Base-by-base conservation (phyloP, 208 protist species). In the Wallacemonas sp. region DNA sequence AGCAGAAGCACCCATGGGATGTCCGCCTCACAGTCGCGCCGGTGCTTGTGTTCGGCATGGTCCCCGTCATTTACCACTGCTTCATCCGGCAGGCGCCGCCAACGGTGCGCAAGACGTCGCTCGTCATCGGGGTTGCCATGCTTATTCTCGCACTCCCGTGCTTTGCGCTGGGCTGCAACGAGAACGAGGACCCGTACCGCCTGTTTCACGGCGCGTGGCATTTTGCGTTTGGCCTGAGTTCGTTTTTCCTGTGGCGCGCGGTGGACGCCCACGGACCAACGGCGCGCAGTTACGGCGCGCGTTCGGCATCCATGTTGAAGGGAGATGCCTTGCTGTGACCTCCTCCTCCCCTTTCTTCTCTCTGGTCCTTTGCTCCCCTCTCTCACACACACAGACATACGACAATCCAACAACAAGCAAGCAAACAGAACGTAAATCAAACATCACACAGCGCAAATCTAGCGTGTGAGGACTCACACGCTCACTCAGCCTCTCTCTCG, bases 181-280 rank as follows among this genome's bases (percentile, higher is more conserved):
- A 93, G 29, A 21, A 41, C 21, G 62, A 70, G 3, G 87, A 93
- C 61, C 74, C 76, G 17, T 88, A 77, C 38, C 84, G 87, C 43
- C 68, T 95, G 23, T 92, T 76, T 47, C 87, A 95, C 68, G 78
- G 87, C n/a, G 26, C 76, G 36, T 95, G 83, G 80, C 86, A 93
- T 39, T 80, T 92, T 27, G 77, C 89, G 39, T 72, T 52, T n/a
- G 87, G 82, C 23, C 62, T 88, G 0, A 41, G 56, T 9, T 76
- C 74, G 0, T 80, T 81, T n/a, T 90, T 78, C 41, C 46, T 92
- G 44, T 90, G 79, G 85, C 29, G 67, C 14, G 68, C 78, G 38
- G 63, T 85, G 43, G 68, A 49, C 24, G 11, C 39, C n/a, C 72
- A 36, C 4, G 48, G 38, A 6, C 2, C 57, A 2, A 17, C 57